A percentile compares a stretch with the other conserved stretches of the same genome.
Conservation (phyloP, 345 rosid species). For the Eucalyptus victrix region DNA sequence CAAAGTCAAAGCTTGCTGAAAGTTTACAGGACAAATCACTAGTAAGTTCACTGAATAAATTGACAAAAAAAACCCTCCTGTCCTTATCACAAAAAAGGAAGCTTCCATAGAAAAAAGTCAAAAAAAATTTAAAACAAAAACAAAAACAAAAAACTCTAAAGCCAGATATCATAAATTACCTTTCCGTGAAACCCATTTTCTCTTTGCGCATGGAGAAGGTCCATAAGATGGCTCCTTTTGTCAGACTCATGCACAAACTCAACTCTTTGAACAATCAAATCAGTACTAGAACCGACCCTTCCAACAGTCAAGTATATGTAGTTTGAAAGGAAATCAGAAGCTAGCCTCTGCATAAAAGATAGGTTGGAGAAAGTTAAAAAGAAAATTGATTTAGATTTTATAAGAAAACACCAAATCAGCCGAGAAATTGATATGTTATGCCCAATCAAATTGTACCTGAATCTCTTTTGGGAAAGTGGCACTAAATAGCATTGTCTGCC, state of each 20-base stretch:
- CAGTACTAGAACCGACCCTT: constrained; percentile 96
- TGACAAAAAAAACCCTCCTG: not conserved
- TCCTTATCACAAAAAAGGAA: not conserved
- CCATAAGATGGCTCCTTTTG: constrained; percentile 99
- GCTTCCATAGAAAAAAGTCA: not conserved
- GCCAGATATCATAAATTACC: constrained; percentile 20
- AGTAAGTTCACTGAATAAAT: not conserved
- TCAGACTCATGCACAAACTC: constrained; percentile 83
- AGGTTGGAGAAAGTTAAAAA: not conserved
- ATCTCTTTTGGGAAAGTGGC: constrained; percentile 95
- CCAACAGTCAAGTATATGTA: constrained; percentile 94
- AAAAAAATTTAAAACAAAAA: no score
- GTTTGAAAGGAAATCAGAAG: constrained; percentile 72
- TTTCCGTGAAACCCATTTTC: constrained; percentile 65
- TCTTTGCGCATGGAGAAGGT: constrained; percentile 95
- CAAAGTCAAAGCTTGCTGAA: constrained; percentile 88
- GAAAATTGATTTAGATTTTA: not conserved
- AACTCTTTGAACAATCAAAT: constrained; percentile 93
- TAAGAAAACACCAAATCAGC: not conserved
- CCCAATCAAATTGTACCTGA: constrained; percentile 34
- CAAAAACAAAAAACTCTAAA: not conserved
- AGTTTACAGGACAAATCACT: not conserved
- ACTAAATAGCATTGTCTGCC: constrained; percentile 96
- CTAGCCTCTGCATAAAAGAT: constrained; percentile 65
- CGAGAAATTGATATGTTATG: not conserved